These are phyloP conservation scores for Scheffersomyces lignicola DNA, from an alignment of 1,139 yeast species.

Conservation along the genomic window DNA sequence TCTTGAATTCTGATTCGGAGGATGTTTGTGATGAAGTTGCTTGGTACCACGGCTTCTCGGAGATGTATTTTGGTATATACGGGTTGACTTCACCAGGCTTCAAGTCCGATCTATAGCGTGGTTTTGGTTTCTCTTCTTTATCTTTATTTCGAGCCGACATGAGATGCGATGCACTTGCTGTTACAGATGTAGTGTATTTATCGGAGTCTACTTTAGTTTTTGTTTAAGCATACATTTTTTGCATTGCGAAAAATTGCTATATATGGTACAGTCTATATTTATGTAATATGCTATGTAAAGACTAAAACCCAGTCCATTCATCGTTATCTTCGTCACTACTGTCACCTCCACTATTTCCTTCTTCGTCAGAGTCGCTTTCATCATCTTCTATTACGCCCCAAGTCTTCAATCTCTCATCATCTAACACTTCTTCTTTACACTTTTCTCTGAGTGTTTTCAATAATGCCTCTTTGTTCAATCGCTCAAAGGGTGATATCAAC, in stretches of 20 bases:
- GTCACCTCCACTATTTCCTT: slow-evolving; percentile 16
- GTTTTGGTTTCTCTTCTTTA: not conserved
- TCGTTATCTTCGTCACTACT: slow-evolving; percentile 17
- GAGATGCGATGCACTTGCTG: not conserved
- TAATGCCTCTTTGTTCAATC: slow-evolving; percentile 48
- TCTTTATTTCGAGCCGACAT: not conserved
- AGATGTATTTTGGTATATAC: slow-evolving; percentile 32
- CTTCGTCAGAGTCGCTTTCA: slow-evolving; percentile 20
- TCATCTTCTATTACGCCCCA: slow-evolving; percentile 59
- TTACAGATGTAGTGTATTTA: slow-evolving; percentile 1
- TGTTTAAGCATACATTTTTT: not conserved
- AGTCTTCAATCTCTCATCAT: slow-evolving; percentile 58
- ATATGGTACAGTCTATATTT: slow-evolving; percentile 2
- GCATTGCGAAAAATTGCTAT: not conserved
- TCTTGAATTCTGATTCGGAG: slow-evolving; percentile 5
- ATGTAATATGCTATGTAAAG: not conserved
- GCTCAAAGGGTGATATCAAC: slow-evolving; percentile 60
- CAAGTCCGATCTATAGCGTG: slow-evolving; percentile 1
- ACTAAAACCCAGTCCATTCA: slow-evolving; percentile 33
- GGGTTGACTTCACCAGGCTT: slow-evolving; percentile 13
- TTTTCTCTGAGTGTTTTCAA: slow-evolving; percentile 68
- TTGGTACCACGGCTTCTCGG: slow-evolving; percentile 32
- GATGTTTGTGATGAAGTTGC: slow-evolving; percentile 4
- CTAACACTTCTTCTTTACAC: slow-evolving; percentile 63
- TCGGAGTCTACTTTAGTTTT: not conserved